Conservation (phyloP, 2,329 filamentous ascomycete genomes). For the Colletotrichum cordylinicola region DNA sequence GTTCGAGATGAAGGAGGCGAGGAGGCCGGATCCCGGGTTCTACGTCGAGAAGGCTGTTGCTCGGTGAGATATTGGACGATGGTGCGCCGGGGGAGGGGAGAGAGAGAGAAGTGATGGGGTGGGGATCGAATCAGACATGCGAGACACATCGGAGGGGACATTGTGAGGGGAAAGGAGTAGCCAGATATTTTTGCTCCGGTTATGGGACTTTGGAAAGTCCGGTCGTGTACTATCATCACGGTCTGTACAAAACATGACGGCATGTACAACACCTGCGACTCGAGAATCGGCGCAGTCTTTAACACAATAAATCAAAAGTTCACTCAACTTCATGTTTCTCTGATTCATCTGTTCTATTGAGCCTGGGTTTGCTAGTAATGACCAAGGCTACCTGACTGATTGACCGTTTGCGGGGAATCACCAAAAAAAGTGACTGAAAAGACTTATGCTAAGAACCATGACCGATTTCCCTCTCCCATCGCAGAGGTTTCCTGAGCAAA, state of each 20-base stretch:
- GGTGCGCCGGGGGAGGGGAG: not conserved
- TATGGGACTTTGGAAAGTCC: not conserved
- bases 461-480: not conserved
- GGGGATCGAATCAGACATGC: not conserved
- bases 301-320: not conserved
- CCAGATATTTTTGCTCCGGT: not conserved
- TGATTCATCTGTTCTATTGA: not conserved
- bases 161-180: not conserved
- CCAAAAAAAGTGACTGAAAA: not conserved
- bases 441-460: not conserved
- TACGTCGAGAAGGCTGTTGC: slow-evolving; percentile 69
- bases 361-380: not conserved
- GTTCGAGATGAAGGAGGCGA: slow-evolving; percentile 71
- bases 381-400: not conserved
- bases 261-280: slow-evolving; percentile 6
- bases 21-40: slow-evolving; percentile 81
- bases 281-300: not conserved
- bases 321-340: not conserved
- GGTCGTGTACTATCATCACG: slow-evolving; percentile 2
- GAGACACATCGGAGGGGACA: not conserved
- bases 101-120: not conserved
- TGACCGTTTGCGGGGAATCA: not conserved
- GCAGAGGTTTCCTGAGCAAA: not conserved
- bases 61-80: slow-evolving; percentile 27
- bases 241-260: slow-evolving; percentile 1